Conservation (phyloP, 2,329 filamentous ascomycete genomes). For the Botrytis hyacinthi region DNA sequence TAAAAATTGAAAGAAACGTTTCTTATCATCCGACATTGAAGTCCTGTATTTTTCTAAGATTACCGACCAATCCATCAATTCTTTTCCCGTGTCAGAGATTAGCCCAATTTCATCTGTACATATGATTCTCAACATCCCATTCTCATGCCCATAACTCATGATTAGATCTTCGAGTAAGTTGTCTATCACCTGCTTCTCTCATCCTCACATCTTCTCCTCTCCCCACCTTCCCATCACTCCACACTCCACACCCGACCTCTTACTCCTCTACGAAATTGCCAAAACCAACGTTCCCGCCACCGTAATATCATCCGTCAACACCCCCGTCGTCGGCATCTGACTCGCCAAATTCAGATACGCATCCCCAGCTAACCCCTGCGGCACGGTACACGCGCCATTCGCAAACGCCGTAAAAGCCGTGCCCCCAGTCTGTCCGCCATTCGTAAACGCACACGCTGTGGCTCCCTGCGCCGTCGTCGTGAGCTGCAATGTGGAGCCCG, state of each 20-base stretch:
- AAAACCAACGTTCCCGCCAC: conserved; percentile 64
- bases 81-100: background rate
- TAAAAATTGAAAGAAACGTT: background rate
- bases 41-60: background rate
- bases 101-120: background rate
- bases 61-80: background rate
- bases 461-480: conserved; percentile 53
- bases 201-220: background rate
- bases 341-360: conserved; percentile 67
- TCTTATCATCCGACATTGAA: no score
- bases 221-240: background rate
- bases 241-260: no score
- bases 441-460: conserved; percentile 65
- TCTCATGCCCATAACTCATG: background rate
- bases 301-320: conserved; percentile 60
- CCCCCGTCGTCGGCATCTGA: conserved; percentile 48
- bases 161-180: background rate
- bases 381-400: conserved; percentile 57
- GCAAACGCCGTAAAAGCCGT: conserved; percentile 59
- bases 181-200: background rate
- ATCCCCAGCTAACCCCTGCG: conserved; percentile 60
- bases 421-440: conserved; percentile 55
- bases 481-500: conserved; percentile 48
- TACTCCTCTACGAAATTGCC: conserved; percentile 33
- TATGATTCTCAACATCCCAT: no score